Conservation (phyloP, 2,329 filamentous ascomycete species). For the Arthrobotrys pseudoclavata region DNA sequence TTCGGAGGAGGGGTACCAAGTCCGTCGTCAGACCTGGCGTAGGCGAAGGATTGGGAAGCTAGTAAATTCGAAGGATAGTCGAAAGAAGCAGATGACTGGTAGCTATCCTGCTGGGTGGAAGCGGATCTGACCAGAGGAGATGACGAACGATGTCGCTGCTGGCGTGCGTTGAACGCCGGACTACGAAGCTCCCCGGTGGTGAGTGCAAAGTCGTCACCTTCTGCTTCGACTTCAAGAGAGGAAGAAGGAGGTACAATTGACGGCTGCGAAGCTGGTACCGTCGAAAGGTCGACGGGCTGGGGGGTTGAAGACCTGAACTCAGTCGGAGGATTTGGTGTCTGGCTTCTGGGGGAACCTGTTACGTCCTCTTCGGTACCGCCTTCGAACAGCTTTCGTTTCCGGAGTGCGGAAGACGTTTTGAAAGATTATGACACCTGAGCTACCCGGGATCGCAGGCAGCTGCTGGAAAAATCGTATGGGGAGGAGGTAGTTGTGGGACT, state of each 20-base stretch:
- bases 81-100: conserved; percentile 1
- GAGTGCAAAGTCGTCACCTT: conserved; percentile 13
- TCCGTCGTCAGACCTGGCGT: conserved; percentile 58
- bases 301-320: conserved; percentile 54
- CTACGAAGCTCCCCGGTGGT: conserved; percentile 13
- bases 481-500: not conserved
- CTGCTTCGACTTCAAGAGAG: not conserved
- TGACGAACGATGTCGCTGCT: conserved; percentile 38
- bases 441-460: conserved; percentile 58
- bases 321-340: conserved; percentile 60
- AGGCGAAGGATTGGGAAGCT: conserved; percentile 31
- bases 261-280: conserved; percentile 27
- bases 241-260: conserved; percentile 32
- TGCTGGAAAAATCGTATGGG: conserved; percentile 25
- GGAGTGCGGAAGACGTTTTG: conserved; percentile 60
- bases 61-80: conserved; percentile 25
- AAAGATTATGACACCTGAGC: conserved; percentile 40
- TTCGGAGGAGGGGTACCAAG: conserved; percentile 37
- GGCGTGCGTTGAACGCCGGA: conserved; percentile 8
- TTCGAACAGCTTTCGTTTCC: conserved; percentile 60
- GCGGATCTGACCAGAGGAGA: conserved; percentile 37
- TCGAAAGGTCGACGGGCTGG: conserved; percentile 51
- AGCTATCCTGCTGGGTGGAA: conserved; percentile 40
- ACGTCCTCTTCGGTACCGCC: conserved; percentile 55
- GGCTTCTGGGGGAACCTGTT: conserved; percentile 54